Evolutionary conservation across 139 green algal species (phyloP), one percentile per base, ranked within the genome.

Genomic region (Mesotaenium endlicherianum): DNA sequence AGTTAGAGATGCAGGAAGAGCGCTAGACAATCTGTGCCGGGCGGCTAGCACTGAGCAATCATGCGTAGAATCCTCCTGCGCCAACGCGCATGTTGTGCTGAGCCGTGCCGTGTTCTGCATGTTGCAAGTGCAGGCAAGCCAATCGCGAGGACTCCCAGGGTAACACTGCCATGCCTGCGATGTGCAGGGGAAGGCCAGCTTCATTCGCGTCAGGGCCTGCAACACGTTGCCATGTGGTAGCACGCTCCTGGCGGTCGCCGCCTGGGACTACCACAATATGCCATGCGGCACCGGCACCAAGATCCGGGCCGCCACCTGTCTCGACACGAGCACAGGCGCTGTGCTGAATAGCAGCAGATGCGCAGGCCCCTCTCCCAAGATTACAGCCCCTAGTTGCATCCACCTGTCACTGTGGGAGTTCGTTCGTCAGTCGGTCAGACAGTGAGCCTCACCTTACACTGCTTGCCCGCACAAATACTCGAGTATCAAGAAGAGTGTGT

Each of bases 231-330:
- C 40, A 5, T 69, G 1, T 17, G n/a, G 2, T 20, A 14, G 26
- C 42, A 2, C 71, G 4, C 31, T 1, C 40, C 43, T 34, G 75
- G 75, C 39, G 31, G 70, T 78, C 5, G n/a, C 31, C 31, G 14
- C 34, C 4, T 78, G 70, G 70, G 14, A 3, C 5, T 50, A 78
- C 30, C 75, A 43, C 75, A 82, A 82, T 3, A 11, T 72, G 45
- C 75, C 75, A 43, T 82, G 75, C 40, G 75, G 75, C 3, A 45
- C 39, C 0, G 75, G 75, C 26, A 45, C 31, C 0, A 20, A 41
- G 26, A 75, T 44, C 17, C 75, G 50, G 49, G 38, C 47, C 8
- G 26, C 36, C 17, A 34, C 38, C 20, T 82, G 75, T 43, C 30
- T 75, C 6, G 39, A 82, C 30, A 75, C 50, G 4, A 14, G 38